Evolutionary conservation across 1,284 basidiomycete genomes (phyloP).

Genomic region (Laetiporus sulphureus): DNA sequence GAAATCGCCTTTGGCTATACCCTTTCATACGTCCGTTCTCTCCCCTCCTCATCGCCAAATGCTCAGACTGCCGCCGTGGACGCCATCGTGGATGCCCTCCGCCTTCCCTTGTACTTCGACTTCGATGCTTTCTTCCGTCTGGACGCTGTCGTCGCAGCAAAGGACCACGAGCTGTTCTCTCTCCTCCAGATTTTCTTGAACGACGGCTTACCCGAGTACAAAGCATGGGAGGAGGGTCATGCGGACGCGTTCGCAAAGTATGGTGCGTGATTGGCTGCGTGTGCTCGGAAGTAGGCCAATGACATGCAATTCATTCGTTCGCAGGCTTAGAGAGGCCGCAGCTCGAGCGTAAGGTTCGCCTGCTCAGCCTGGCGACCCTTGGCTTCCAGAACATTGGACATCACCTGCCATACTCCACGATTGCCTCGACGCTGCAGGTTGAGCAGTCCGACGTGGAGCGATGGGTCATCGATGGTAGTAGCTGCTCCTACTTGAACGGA

Average conservation of each 20-base stretch:
- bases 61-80: slow-evolving; percentile 52
- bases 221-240: slow-evolving; percentile 56
- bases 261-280: slow-evolving; percentile 38
- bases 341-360: slow-evolving; percentile 77
- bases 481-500: slow-evolving; percentile 4
- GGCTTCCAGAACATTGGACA: slow-evolving; percentile 73
- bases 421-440: slow-evolving; percentile 67
- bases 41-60: slow-evolving; percentile 45
- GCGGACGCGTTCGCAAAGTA: slow-evolving; percentile 48
- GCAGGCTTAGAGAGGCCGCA: slow-evolving; percentile 46
- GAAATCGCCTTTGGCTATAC: slow-evolving; percentile 57
- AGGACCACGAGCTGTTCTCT: slow-evolving; percentile 60
- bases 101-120: slow-evolving; percentile 68
- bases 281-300: too few species aligned
- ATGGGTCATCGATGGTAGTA: slow-evolving; percentile 87
- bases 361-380: slow-evolving; percentile 75
- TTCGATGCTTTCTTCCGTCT: slow-evolving; percentile 79
- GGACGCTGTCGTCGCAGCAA: slow-evolving; percentile 64
- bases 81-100: slow-evolving; percentile 60
- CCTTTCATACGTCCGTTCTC: slow-evolving; percentile 52
- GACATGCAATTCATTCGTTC: not conserved
- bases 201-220: slow-evolving; percentile 59
- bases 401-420: slow-evolving; percentile 68
- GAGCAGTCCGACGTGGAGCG: slow-evolving; percentile 72
- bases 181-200: slow-evolving; percentile 71